phyloP scores from a whole-genome alignment of 2,329 filamentous ascomycete species.

The Alternaria gansuensis region DNA sequence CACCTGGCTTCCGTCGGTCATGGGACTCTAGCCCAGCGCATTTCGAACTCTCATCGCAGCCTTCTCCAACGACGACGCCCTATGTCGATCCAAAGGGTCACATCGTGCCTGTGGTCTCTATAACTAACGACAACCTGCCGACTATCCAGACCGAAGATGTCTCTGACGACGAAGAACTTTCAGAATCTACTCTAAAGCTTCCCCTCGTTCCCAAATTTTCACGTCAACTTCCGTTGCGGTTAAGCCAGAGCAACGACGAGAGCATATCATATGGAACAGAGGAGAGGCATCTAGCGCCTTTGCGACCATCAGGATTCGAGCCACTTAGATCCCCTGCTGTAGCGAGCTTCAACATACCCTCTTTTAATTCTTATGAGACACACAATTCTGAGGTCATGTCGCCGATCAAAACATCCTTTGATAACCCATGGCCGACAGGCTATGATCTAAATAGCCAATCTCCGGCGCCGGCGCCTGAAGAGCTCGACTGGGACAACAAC shows the following conservation, averaged over 20 bases:
- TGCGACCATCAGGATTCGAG: constrained; percentile 35
- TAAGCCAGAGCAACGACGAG: constrained; percentile 27
- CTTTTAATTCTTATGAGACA: constrained; percentile 28
- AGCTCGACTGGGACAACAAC: constrained; percentile 18
- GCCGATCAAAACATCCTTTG: constrained; percentile 44
- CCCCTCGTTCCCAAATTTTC: constrained; percentile 51
- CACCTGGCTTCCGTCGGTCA: constrained; percentile 51
- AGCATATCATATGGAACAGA: constrained; percentile 21
- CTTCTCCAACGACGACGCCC: constrained; percentile 41
- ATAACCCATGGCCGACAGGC: constrained; percentile 42
- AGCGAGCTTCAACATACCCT: constrained; percentile 24
- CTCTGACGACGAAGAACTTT: constrained; percentile 20
- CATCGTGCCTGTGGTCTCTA: constrained; percentile 48
- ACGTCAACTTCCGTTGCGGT: constrained; percentile 48
- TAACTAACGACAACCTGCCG: constrained; percentile 39
- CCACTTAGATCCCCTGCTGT: constrained; percentile 44
- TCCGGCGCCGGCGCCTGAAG: constrained; percentile 21
- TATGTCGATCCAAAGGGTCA: constrained; percentile 53
- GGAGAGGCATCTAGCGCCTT: constrained; percentile 29
- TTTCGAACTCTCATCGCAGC: constrained; percentile 44
- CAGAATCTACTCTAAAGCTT: constrained; percentile 28
- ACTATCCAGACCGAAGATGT: constrained; percentile 15
- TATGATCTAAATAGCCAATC: constrained; percentile 33
- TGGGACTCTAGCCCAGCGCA: constrained; percentile 52
- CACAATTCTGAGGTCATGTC: constrained; percentile 37